Conservation (phyloP, 169 alveolate genomes). For the Perkinsus marinus region DNA sequence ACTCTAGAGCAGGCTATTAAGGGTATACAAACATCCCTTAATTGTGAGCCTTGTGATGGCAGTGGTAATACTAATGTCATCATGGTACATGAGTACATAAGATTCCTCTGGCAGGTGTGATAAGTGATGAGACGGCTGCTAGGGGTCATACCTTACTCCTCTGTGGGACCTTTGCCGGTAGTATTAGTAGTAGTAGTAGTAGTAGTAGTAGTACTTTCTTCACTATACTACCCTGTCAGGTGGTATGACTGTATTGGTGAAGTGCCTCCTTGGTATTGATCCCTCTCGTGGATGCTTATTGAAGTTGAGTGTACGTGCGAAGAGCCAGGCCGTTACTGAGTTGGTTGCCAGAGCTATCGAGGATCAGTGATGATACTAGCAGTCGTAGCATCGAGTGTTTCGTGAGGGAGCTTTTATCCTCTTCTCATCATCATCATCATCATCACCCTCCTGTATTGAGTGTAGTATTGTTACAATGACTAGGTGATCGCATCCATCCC, state of each 20-base stretch:
- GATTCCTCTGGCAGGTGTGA: background rate
- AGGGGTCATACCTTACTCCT: constrained; percentile 14
- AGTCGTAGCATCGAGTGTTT: background rate
- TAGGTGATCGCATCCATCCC: too few species aligned
- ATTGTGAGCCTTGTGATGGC: constrained; percentile 23
- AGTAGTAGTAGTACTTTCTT: background rate
- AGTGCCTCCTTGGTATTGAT: background rate
- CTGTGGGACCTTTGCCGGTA: constrained; percentile 7
- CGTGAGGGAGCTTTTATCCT: background rate
- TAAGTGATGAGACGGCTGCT: background rate
- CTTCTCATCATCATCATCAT: background rate
- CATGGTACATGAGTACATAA: background rate
- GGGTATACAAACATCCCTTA: background rate
- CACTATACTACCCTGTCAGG: background rate
- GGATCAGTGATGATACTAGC: background rate
- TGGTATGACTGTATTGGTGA: background rate
- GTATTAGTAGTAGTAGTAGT: background rate
- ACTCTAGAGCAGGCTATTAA: constrained; percentile 10
- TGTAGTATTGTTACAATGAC: background rate
- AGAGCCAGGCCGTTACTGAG: background rate
- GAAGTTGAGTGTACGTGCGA: background rate
- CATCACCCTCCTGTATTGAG: background rate
- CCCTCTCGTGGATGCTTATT: background rate
- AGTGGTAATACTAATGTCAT: background rate
- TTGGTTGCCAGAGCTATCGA: background rate